Evolutionary conservation across 2,329 filamentous ascomycete species (phyloP).

Genomic region (Neobulgaria alba): DNA sequence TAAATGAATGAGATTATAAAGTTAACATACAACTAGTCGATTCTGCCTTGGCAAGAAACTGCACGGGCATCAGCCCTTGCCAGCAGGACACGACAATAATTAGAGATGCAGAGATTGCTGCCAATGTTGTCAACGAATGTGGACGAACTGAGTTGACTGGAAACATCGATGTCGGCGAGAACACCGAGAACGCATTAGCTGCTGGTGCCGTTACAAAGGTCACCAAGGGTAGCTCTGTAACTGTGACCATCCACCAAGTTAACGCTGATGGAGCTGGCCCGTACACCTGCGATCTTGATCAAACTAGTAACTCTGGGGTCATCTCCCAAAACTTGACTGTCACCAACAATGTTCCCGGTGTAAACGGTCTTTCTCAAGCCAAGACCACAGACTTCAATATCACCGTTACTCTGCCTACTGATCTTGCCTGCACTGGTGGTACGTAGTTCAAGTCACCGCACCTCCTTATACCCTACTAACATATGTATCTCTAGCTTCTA

Average conservation of each 20-base stretch:
- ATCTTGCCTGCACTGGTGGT: constrained; percentile 44
- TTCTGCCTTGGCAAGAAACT: constrained; percentile 49
- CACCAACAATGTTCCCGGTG: constrained; percentile 49
- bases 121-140: constrained; percentile 49
- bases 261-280: constrained; percentile 47
- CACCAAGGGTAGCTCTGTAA: constrained; percentile 35
- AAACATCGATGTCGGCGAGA: constrained; percentile 52
- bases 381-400: constrained; percentile 49
- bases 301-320: constrained; percentile 33
- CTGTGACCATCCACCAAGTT: constrained; percentile 36
- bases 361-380: constrained; percentile 47
- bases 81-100: constrained; percentile 54
- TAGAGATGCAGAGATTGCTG: constrained; percentile 43
- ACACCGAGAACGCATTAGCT: constrained; percentile 43
- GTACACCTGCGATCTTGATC: constrained; percentile 45
- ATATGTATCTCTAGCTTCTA: constrained; percentile 34
- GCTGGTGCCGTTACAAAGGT: constrained; percentile 41
- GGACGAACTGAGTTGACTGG: constrained; percentile 52
- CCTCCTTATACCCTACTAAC: background rate
- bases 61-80: constrained; percentile 34
- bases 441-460: constrained; percentile 17
- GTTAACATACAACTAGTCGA: constrained; percentile 35
- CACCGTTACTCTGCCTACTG: constrained; percentile 42
- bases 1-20: too few relatives aligned
- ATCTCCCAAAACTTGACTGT: constrained; percentile 37